Base-by-base conservation (phyloP, 805 yeast genomes). In the Jamesozyma rosinii region DNA sequence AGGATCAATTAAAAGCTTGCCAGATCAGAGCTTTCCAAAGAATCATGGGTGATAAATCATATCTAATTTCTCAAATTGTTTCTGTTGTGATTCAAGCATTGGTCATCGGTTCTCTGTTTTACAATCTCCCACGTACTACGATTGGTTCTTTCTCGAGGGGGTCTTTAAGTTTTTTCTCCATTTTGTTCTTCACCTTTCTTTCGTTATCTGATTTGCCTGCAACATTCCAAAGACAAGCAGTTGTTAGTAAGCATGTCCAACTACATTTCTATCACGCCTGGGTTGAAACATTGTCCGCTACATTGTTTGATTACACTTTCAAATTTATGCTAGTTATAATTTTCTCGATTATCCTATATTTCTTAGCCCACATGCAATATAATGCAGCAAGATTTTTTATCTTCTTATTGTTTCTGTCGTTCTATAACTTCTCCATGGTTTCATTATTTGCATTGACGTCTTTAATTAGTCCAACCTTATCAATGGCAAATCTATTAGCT, bases 251-350 rank as follows among this genome's bases (percentile, higher is more conserved):
- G 55, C 90, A 83, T 53, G 73, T 76, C 49, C 69, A 72, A 45
- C 79, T 78, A 51, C 76, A 81, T 8, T 72, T 81, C 49, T 82
- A 81, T 57, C 70, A 76, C 35, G 81, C 83, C 9, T 72, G 84
- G 32, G 75, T 81, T 9, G 87, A 82, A 58, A 81, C 83, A 1
- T 49, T 82, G 4, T 77, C 84, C 0, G 64, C 77, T 5, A 67
- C 78, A 37, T 47, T 77, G 6, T 72, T 80, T 11, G 82, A 78
- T 44, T 59, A 81, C 49, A 84, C 85, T 1, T 66, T 73, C 41
- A 81, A 80, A 58, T 48, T 71, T 10, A 37, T 65, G 20, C 57
- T 68, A 24, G 60, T 68, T 24, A 49, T 72, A 27, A 51, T 63
- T 15, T 77, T 76, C 58, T 55, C 69, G 34, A 46, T 75, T 37